Conservation (phyloP, 2,329 filamentous ascomycete species). For the Madurella fahalii region DNA sequence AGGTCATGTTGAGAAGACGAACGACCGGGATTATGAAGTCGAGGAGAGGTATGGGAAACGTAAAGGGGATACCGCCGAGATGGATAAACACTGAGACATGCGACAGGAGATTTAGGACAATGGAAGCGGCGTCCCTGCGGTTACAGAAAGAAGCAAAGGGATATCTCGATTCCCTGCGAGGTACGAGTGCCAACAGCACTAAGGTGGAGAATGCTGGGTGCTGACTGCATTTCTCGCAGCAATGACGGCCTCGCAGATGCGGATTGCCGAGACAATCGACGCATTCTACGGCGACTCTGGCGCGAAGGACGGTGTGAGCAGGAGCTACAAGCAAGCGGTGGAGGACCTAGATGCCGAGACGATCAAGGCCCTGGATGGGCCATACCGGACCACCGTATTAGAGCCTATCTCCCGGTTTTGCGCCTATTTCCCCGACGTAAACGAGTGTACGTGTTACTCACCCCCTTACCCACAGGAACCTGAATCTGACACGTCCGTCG, state of each 20-base stretch:
- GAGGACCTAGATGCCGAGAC: conserved; percentile 97
- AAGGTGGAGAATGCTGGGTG: not conserved
- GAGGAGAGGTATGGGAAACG: conserved; percentile 67
- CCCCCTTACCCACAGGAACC: not conserved
- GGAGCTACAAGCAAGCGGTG: conserved; percentile 97
- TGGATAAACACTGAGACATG: conserved; percentile 11
- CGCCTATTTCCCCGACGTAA: conserved; percentile 97
- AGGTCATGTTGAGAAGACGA: conserved; percentile 97
- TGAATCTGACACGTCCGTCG: not conserved
- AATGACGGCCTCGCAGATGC: conserved; percentile 99
- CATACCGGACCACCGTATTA: conserved; percentile 87
- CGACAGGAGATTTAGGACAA: conserved; percentile 83
- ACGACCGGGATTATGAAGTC: conserved; percentile 97
- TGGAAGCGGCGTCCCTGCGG: conserved; percentile 89
- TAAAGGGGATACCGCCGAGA: not conserved
- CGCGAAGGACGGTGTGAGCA: conserved; percentile 87
- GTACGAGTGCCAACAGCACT: conserved; percentile 38
- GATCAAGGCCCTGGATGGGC: conserved; percentile 95
- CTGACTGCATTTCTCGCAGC: conserved; percentile 46
- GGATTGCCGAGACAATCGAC: conserved; percentile 98
- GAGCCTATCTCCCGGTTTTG: conserved; percentile 96
- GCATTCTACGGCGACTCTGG: conserved; percentile 98
- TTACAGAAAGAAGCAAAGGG: conserved; percentile 98
- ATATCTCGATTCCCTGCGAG: conserved; percentile 91
- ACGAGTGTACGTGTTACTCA: conserved; percentile 65